phyloP scores from a whole-genome alignment of 371 early-diverging fungal genomes.

The Syncephalastrum racemosum region DNA sequence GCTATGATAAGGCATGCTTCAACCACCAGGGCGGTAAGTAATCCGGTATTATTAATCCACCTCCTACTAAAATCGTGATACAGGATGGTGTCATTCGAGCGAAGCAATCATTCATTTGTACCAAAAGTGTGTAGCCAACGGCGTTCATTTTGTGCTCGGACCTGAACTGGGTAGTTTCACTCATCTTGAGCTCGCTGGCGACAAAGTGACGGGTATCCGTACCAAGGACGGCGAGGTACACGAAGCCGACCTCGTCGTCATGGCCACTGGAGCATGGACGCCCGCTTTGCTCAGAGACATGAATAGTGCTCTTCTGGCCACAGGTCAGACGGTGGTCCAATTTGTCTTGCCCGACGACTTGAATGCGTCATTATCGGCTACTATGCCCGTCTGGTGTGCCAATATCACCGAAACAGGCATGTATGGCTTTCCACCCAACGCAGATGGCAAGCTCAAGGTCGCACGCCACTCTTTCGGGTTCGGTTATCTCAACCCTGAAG shows the following conservation, averaged over 20 bases:
- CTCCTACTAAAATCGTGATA: neutral
- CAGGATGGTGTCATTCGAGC: conserved; percentile 46
- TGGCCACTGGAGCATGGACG: conserved; percentile 63
- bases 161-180: conserved; percentile 16
- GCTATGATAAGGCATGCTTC: conserved; percentile 33
- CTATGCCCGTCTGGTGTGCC: conserved; percentile 52
- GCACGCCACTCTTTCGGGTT: conserved; percentile 6
- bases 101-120: conserved; percentile 38
- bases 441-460: conserved; percentile 18
- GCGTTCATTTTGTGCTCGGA: conserved; percentile 43
- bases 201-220: conserved; percentile 38
- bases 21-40: conserved; percentile 38
- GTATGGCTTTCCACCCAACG: conserved; percentile 20
- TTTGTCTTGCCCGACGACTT: conserved; percentile 28
- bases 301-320: conserved; percentile 36
- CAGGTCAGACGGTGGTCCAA: conserved; percentile 57
- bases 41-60: neutral
- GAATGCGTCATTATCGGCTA: conserved; percentile 7
- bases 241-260: conserved; percentile 39
- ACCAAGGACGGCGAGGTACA: conserved; percentile 45
- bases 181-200: conserved; percentile 15
- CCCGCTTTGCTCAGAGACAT: conserved; percentile 40
- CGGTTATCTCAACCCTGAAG: conserved; percentile 20
- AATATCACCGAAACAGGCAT: conserved; percentile 44
- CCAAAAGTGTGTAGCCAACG: conserved; percentile 28